Evolutionary conservation across 805 yeast species (phyloP).

Genomic region (Yamadazyma tumulicola): DNA sequence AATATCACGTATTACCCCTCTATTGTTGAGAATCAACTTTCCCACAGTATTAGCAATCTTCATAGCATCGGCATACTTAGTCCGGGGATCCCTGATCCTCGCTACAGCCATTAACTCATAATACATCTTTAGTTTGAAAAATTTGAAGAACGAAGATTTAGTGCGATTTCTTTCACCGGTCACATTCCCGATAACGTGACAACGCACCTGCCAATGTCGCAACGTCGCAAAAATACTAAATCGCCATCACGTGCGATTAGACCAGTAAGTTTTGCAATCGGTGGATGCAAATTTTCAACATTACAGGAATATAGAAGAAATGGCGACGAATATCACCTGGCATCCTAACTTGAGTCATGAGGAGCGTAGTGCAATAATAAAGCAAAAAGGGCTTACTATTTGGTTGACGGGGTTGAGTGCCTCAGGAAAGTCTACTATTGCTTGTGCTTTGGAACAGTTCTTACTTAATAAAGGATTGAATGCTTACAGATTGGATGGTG

Average conservation of each 20-base stretch:
- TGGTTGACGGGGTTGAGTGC: slow-evolving; percentile 97
- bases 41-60: slow-evolving; percentile 67
- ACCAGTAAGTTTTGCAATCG: neutral
- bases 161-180: slow-evolving; percentile 1
- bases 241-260: slow-evolving; percentile 6
- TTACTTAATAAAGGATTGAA: slow-evolving; percentile 65
- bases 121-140: slow-evolving; percentile 48
- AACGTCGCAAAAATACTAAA: no score
- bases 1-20: slow-evolving; percentile 89
- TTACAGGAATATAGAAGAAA: slow-evolving; percentile 27
- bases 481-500: slow-evolving; percentile 91
- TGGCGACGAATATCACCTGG: slow-evolving; percentile 98
- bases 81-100: slow-evolving; percentile 62
- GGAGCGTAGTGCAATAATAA: slow-evolving; percentile 69
- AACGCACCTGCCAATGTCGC: no score
- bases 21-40: slow-evolving; percentile 73
- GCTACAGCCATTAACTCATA: slow-evolving; percentile 90
- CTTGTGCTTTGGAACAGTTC: slow-evolving; percentile 87
- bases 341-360: slow-evolving; percentile 82
- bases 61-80: slow-evolving; percentile 37
- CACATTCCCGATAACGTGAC: neutral
- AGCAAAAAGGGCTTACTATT: slow-evolving; percentile 83
- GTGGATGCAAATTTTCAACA: neutral
- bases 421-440: slow-evolving; percentile 91
- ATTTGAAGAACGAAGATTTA: neutral